Conservation (phyloP, 495 filamentous ascomycete species). For the Letharia columbiana region DNA sequence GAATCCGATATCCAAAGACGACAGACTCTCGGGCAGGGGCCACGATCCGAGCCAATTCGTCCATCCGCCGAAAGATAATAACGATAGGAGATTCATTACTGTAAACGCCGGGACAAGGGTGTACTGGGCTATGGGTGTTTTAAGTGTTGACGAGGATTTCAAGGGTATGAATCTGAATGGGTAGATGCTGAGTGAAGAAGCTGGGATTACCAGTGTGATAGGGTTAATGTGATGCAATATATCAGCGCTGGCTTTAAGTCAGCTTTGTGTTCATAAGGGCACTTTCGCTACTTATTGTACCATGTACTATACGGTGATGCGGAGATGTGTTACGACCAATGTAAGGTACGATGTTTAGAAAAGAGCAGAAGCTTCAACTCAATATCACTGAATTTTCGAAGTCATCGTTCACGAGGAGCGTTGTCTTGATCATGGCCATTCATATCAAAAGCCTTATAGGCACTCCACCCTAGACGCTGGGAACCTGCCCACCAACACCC, state of each 20-base stretch:
- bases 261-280: background rate
- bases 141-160: conserved; percentile 51
- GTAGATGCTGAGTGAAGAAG: conserved; percentile 5
- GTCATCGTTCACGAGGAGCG: background rate
- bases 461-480: background rate
- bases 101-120: conserved; percentile 35
- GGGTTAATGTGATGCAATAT: background rate
- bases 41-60: conserved; percentile 23
- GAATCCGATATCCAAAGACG: conserved; percentile 29
- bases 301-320: background rate
- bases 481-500: background rate
- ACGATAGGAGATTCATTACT: conserved; percentile 46
- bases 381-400: background rate
- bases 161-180: conserved; percentile 32
- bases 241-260: background rate
- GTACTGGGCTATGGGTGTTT: conserved; percentile 52
- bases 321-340: conserved; percentile 1
- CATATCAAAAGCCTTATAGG: background rate
- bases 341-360: background rate
- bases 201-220: background rate
- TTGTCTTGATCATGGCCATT: background rate
- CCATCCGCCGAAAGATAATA: conserved; percentile 28
- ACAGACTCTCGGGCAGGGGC: conserved; percentile 24
- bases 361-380: background rate
- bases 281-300: background rate